Evolutionary conservation across 2,329 filamentous ascomycete species (phyloP), one percentile per base, ranked within the genome.

Genomic region (Alternaria metachromatica): DNA sequence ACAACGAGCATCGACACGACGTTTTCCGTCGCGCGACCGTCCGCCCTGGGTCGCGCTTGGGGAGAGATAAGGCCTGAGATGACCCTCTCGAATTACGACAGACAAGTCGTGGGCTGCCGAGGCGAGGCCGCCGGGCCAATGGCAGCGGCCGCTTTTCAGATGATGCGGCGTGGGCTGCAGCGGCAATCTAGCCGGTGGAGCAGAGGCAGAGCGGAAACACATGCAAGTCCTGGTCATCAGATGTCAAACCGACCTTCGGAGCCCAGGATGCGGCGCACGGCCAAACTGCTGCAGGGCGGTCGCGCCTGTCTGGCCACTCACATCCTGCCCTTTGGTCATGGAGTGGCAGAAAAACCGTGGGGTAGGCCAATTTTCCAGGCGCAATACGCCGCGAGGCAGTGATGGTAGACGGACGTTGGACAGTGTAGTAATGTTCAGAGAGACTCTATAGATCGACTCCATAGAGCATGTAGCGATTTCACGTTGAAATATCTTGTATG

Each of bases 81-180:
- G 77, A 80, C 76, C 56, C 66, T 66, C 65, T 57, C 57, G 62
- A 78, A 79, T 80, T 80, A 79, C 76, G 68, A 66, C 72, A 71
- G 69, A 58, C 61, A 68, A 73, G 71, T 63, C 59, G 55, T 67
- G 67, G 62, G 64, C 64, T 58, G 66, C 62, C 62, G 60, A 54
- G 44, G 64, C 68, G 62, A 57, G 56, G 55, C 53, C 28, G 60
- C 64, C 70, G 73, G 67, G 57, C 78, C 76, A 80, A 79, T 80
- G 37, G 60, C 12, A 46, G 64, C 23, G 0, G 26, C 28, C 57
- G 61, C 60, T 71, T 75, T 72, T 66, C 63, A 58, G 70, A 69
- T 65, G 67, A 63, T 67, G 67, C 60, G 58, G 69, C 72, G 74
- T 76, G 76, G 73, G 72, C 71, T 68, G 67, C 66, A 66, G 72